Base-by-base conservation (phyloP, 495 filamentous ascomycete species). In the Aspergillus saccharolyticus region DNA sequence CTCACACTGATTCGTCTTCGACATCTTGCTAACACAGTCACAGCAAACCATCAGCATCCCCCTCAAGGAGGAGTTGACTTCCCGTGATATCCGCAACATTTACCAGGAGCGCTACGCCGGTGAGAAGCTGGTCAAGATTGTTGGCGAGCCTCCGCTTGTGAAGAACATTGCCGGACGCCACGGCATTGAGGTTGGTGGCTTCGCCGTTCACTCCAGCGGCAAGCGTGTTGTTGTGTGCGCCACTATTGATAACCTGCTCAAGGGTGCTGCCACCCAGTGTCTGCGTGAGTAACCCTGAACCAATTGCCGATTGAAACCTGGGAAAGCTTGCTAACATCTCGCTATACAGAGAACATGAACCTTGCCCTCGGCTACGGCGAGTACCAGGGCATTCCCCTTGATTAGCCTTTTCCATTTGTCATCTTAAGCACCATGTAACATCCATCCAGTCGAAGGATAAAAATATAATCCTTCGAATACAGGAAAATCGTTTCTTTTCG, bases 171-270 rank as follows among this genome's bases (percentile, higher is more conserved):
- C 85, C 57, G 89, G 89, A 42, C 93, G 87, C 74, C 94, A 98
- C 66, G 91, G 91, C 9, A 85, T 96, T 18, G 91, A 97, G 76
- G 90, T 98, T 72, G 94, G 94, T 57, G 91, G 92, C 21, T 97
- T 97, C 65, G 91, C 86, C 44, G 92, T 97, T 44, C 89, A 96
- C 75, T 89, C 84, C 56, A 81, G 80, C 22, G 93, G 93, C 47
- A 92, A 90, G 79, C 81, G 94, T 33, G 94, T 93, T 0, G 94
- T 98, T 51, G 84, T 98, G 51, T 96, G 91, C 69, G 92, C 88
- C 19, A 96, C 93, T n/a, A 97, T 98, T 63, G 94, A 98, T 71
- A 97, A 98, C 74, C 76, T 97, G 58, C 79, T 96, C 54, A 98
- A 98, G 83, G 94, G 94, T 42, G 94, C 94, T 42, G 91, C 91